Percentiles rank a stretch among this genome's conserved stretches.
Evolutionary conservation across 495 filamentous ascomycete species (phyloP).

Genomic region (Viridothelium virens): DNA sequence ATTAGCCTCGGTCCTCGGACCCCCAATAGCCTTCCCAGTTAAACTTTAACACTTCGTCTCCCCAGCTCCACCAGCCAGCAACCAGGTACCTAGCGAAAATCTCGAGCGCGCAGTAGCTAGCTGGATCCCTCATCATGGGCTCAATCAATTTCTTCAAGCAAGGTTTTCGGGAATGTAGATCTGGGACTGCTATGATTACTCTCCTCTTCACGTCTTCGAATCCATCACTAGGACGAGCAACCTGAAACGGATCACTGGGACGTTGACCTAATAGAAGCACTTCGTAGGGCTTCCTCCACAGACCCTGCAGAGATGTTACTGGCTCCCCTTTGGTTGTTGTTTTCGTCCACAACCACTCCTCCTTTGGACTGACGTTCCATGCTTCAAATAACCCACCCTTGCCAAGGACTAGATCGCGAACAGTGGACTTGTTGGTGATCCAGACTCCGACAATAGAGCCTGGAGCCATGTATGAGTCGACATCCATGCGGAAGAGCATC

Average conservation of each 20-base stretch:
- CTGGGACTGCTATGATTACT: constrained; percentile 73
- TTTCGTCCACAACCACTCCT: constrained; percentile 94
- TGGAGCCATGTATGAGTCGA: constrained; percentile 48
- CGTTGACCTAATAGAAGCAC: constrained; percentile 58
- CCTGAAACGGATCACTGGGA: neutral
- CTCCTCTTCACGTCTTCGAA: constrained; percentile 36
- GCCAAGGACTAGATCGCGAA: constrained; percentile 51
- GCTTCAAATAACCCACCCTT: constrained; percentile 47
- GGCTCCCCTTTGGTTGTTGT: constrained; percentile 63
- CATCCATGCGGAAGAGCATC: constrained; percentile 46
- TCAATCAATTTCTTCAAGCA: constrained; percentile 54
- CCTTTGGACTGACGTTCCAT: constrained; percentile 57
- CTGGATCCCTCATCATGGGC: constrained; percentile 37
- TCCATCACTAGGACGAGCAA: neutral
- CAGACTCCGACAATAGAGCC: constrained; percentile 65
- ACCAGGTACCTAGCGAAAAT: constrained; percentile 84
- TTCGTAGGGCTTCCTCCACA: constrained; percentile 83
- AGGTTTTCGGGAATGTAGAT: constrained; percentile 88
- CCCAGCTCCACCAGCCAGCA: constrained; percentile 83
- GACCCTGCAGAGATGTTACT: constrained; percentile 55
- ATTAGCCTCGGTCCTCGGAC: neutral
- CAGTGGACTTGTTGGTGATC: constrained; percentile 72
- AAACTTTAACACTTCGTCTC: constrained; percentile 77
- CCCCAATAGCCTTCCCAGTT: constrained; percentile 65
- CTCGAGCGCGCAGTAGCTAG: constrained; percentile 60